These are phyloP conservation scores for Aspergillus japonicus DNA, from an alignment of 2,329 filamentous ascomycete genomes.

Conservation along the genomic window DNA sequence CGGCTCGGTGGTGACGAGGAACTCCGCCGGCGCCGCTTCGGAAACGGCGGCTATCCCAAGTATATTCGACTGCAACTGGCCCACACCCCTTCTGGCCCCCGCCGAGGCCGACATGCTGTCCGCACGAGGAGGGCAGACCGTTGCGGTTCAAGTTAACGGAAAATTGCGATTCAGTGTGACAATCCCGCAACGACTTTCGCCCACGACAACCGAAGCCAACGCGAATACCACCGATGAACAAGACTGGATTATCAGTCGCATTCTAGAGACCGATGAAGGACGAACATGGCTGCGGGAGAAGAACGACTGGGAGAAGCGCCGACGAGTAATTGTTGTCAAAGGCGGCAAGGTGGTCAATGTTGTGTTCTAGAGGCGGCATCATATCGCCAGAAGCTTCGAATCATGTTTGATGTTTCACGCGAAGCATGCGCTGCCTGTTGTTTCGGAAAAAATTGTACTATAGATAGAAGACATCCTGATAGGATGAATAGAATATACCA, in stretches of 20 bases:
- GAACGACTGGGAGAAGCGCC: constrained; percentile 53
- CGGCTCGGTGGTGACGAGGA: constrained; percentile 17
- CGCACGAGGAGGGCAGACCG: constrained; percentile 52
- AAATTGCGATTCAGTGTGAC: constrained; percentile 68
- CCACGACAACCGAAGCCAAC: constrained; percentile 28
- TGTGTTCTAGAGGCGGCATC: constrained; percentile 49
- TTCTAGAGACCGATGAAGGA: constrained; percentile 63
- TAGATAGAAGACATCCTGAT: background rate
- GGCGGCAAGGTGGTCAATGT: constrained; percentile 73
- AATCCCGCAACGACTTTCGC: constrained; percentile 54
- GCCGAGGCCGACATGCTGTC: constrained; percentile 45
- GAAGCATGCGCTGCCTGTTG: background rate
- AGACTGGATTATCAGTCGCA: constrained; percentile 61
- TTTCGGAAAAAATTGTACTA: constrained; percentile 4
- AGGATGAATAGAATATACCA: background rate
- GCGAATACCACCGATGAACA: constrained; percentile 43
- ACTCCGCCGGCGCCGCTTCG: constrained; percentile 3
- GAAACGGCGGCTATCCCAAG: constrained; percentile 21
- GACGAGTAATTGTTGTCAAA: constrained; percentile 64
- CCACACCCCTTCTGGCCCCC: constrained; percentile 44
- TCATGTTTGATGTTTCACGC: background rate
- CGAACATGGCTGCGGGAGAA: constrained; percentile 54
- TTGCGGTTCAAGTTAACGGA: constrained; percentile 76
- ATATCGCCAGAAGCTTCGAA: background rate
- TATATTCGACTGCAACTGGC: constrained; percentile 58